Evolutionary conservation across 2,329 filamentous ascomycete species (phyloP), one percentile per base, ranked within the genome.

Genomic region (Hypoxylon sp.): DNA sequence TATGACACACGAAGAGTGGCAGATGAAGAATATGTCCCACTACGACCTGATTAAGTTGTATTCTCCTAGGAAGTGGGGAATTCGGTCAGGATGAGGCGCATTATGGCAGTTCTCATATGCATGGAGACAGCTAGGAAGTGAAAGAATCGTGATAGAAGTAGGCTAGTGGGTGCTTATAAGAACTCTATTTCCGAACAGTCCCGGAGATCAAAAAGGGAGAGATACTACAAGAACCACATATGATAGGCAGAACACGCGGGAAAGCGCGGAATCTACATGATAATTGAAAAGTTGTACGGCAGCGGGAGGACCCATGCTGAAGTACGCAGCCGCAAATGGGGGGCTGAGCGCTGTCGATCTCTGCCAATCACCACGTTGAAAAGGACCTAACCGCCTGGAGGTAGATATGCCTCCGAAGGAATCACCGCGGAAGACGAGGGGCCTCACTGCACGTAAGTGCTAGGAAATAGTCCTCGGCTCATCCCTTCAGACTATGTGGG

Each of bases 1-100:
- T 47, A 27, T 64, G 62, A 64, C 21, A 64, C 62, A 54, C 54
- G 35, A 11, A 47, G 27, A 47, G 61, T 27, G 47, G 39, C 61
- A 59, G 54, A 39, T 32, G 42, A 8, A 39, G 27, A 37, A 54
- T 19, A 44, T 42, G n/a, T 46, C 35, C 47, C 24, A 60, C 31
- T 48, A n/a, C 10, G 13, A n/a, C 31, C 10, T 32, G 11, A 37
- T 37, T 13, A 13, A 37, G 32, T 11, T 37, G 15, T 37, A 37
- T 37, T 15, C 32, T 37, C 4, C 32, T 37, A 37, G 32, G 32
- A 37, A 13, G 32, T 37, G 11, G 32, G 11, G 32, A 37, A 2
- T 37, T 37, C 32, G 32, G 15, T 37, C 32, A 4, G 32, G 32
- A 37, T 37, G 11, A 37, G 32, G 32, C 13, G 32, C 11, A 37